phyloP scores from a whole-genome alignment of 768 basidiomycete genomes.

The Boletus speciosus region DNA sequence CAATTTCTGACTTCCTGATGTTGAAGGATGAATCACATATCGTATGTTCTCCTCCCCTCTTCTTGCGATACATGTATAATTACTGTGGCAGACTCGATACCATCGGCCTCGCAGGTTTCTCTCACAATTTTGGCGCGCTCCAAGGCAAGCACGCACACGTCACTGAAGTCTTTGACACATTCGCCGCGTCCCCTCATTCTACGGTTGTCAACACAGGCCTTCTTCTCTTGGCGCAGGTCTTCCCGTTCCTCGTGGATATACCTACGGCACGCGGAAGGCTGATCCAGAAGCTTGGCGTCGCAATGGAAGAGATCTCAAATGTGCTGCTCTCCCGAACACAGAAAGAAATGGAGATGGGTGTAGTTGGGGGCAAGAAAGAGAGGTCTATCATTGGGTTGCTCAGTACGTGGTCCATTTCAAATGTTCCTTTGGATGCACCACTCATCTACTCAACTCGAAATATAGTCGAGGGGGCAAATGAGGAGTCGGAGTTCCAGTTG shows the following conservation, averaged over 20 bases:
- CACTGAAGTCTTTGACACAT: constrained; percentile 38
- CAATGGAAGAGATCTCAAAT: constrained; percentile 40
- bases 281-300: constrained; percentile 27
- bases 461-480: constrained; percentile 35
- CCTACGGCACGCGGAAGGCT: constrained; percentile 35
- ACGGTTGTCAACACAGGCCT: constrained; percentile 28
- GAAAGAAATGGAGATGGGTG: constrained; percentile 28
- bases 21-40: not conserved
- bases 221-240: constrained; percentile 33
- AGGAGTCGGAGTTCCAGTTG: constrained; percentile 22
- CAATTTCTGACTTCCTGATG: not conserved
- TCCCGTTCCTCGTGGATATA: constrained; percentile 35
- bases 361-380: constrained; percentile 19
- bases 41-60: not conserved
- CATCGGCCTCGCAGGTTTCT: not conserved
- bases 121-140: constrained; percentile 50
- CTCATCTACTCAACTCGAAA: not conserved
- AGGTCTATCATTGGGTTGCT: constrained; percentile 26
- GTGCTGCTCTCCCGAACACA: constrained; percentile 35
- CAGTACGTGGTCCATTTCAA: constrained; percentile 5
- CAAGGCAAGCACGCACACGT: constrained; percentile 45
- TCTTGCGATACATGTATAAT: not conserved
- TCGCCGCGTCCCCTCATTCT: constrained; percentile 18
- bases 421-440: constrained; percentile 12
- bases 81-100: not conserved